Evolutionary conservation across 2,329 filamentous ascomycete genomes (phyloP), one percentile per base, ranked within the genome.

Genomic region (Apiospora aurea): DNA sequence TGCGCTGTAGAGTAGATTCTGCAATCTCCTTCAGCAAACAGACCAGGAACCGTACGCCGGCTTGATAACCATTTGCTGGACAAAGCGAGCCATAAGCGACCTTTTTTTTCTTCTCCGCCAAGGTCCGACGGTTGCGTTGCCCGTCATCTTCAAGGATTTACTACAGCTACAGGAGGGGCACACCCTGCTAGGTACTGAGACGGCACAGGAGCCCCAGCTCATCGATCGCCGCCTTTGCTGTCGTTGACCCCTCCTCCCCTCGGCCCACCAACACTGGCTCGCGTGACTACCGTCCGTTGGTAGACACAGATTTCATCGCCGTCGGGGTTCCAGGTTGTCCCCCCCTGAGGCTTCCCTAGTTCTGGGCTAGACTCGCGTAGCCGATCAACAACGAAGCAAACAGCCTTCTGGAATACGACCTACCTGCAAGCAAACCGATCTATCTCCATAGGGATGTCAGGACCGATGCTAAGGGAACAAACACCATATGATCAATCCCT

Each of bases 101-200:
- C 57, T 41, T 34, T 34, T 64, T n/a, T 64, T n/a, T 41, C 34
- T 38, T 11, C 57, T 64, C 34, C 57, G 57, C 57, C 57, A 64
- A 64, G 57, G 34, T 64, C 57, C 57, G 57, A 41, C 57, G 34
- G 57, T 41, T 64, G 57, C 57, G 57, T 64, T 41, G 34, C 57
- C 34, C 13, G 57, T 41, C 57, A 41, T 41, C 57, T n/a, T 21
- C 57, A 41, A 64, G 57, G 57, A 41, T 64, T 41, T 5, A 34
- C 41, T 64, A 64, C 57, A 64, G 57, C 41, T 64, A 64, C 57
- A 64, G 57, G 57, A 64, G 57, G 29, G 57, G 53, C 53, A 61
- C 18, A 26, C 53, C 53, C 53, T 61, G 53, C 53, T 34, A 38
- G 34, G 34, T 38, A 26, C 53, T 61, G 53, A 61, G 57, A 64